Evolutionary conservation across 345 rosid genomes (phyloP).

Genomic region (Arabis hirsuta): DNA sequence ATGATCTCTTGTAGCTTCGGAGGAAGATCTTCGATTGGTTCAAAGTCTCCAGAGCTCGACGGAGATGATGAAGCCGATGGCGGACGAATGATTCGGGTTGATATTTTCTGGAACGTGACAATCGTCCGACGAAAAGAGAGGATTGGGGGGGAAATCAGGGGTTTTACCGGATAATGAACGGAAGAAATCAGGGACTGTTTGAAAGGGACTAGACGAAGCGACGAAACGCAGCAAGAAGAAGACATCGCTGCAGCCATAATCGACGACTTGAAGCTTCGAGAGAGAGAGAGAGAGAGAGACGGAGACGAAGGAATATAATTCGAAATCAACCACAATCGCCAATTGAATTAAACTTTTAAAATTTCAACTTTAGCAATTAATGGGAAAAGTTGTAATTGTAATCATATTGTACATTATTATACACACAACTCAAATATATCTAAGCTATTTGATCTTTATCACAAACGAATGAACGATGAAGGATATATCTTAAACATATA

Average conservation of each 20-base stretch:
- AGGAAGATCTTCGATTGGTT: slow-evolving; percentile 83
- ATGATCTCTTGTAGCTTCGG: slow-evolving; percentile 85
- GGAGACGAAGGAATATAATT: too few species aligned
- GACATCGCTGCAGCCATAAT: slow-evolving; percentile 42
- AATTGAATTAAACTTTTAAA: too few species aligned
- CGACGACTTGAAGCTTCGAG: slow-evolving; percentile 31
- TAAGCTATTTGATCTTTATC: too few species aligned
- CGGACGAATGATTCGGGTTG: slow-evolving; percentile 30
- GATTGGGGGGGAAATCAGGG: slow-evolving; percentile 36
- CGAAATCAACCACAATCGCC: too few species aligned
- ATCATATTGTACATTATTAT: too few species aligned
- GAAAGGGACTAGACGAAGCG: slow-evolving; percentile 28
- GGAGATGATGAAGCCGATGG: slow-evolving; percentile 47
- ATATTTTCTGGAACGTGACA: slow-evolving; percentile 51
- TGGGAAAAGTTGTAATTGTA: too few species aligned
- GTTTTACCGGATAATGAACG: slow-evolving; percentile 38
- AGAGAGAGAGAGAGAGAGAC: slow-evolving; percentile 1
- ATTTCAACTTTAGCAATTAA: too few species aligned
- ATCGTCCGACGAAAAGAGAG: slow-evolving; percentile 45
- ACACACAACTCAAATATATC: too few species aligned
- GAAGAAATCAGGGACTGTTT: slow-evolving; percentile 10
- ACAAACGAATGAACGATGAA: too few species aligned
- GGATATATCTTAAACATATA: too few species aligned
- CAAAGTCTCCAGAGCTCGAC: slow-evolving; percentile 51
- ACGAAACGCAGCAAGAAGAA: slow-evolving; percentile 31